These are phyloP conservation scores for Mortierella claussenii DNA, from an alignment of 192 early-diverging fungal species.

Conservation along the genomic window DNA sequence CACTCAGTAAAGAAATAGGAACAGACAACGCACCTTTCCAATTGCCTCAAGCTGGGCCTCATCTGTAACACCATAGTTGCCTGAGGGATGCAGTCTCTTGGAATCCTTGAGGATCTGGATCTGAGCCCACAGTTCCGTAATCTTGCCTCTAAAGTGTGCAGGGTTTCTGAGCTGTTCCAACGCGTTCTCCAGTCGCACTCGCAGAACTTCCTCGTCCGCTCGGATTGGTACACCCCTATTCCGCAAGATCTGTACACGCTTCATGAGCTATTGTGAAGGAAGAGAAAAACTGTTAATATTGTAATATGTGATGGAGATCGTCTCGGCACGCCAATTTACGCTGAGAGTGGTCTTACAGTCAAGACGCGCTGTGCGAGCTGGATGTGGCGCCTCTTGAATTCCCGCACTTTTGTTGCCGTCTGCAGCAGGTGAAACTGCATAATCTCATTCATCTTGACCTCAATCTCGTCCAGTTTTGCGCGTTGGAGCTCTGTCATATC, in stretches of 20 bases:
- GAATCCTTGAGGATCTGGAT: slow-evolving; percentile 76
- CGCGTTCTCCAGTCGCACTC: slow-evolving; percentile 78
- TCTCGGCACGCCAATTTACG: too few relatives aligned
- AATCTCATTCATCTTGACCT: slow-evolving; percentile 26
- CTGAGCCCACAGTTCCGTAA: slow-evolving; percentile 87
- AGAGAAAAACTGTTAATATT: too few relatives aligned
- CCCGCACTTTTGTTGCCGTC: slow-evolving; percentile 76
- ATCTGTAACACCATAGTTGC: slow-evolving; percentile 65
- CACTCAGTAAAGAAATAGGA: background rate
- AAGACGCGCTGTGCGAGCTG: slow-evolving; percentile 81
- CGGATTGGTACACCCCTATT: slow-evolving; percentile 84
- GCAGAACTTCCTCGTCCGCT: slow-evolving; percentile 85
- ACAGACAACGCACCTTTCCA: slow-evolving; percentile 49
- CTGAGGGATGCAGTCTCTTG: slow-evolving; percentile 46
- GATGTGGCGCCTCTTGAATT: slow-evolving; percentile 81
- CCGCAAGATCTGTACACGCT: slow-evolving; percentile 83
- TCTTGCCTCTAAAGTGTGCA: slow-evolving; percentile 80
- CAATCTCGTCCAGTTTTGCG: slow-evolving; percentile 72
- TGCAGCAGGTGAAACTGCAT: slow-evolving; percentile 71
- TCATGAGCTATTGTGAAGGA: slow-evolving; percentile 78
- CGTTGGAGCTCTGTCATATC: slow-evolving; percentile 73
- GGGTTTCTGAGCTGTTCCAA: slow-evolving; percentile 80
- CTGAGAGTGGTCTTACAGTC: slow-evolving; percentile 63
- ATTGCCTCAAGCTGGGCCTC: slow-evolving; percentile 67
- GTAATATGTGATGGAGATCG: too few relatives aligned